Evolutionary conservation across 169 alveolate species (phyloP).

Genomic region (Perkinsus chesapeaki): DNA sequence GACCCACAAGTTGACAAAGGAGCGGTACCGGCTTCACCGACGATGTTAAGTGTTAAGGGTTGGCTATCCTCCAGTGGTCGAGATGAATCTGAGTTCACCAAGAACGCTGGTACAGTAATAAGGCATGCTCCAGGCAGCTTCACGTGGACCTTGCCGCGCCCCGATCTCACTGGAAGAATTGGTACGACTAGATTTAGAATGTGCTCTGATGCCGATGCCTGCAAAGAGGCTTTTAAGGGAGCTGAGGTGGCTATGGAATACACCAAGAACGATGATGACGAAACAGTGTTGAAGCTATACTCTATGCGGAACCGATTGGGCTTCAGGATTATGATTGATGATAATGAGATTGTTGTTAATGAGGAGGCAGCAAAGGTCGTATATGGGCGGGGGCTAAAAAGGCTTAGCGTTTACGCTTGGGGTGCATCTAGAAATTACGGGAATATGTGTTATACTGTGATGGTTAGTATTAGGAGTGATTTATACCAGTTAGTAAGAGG

Average conservation of each 20-base stretch:
- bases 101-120: background rate
- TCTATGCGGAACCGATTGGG: background rate
- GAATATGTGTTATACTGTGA: too few species aligned
- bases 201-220: background rate
- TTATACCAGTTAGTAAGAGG: too few species aligned
- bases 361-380: background rate
- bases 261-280: background rate
- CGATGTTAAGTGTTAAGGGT: background rate
- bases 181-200: background rate
- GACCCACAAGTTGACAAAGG: background rate
- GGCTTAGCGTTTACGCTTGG: too few species aligned
- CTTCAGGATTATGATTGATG: background rate
- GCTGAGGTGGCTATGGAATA: background rate
- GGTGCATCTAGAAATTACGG: too few species aligned
- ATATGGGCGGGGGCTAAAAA: background rate
- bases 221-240: background rate
- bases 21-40: background rate
- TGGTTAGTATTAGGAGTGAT: too few species aligned
- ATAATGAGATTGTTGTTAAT: background rate
- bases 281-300: background rate
- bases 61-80: background rate
- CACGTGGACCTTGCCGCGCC: background rate
- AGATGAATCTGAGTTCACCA: background rate
- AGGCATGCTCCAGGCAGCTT: background rate
- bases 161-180: background rate